phyloP scores from a whole-genome alignment of 163 green algal genomes.

The Prototheca wickerhamii region DNA sequence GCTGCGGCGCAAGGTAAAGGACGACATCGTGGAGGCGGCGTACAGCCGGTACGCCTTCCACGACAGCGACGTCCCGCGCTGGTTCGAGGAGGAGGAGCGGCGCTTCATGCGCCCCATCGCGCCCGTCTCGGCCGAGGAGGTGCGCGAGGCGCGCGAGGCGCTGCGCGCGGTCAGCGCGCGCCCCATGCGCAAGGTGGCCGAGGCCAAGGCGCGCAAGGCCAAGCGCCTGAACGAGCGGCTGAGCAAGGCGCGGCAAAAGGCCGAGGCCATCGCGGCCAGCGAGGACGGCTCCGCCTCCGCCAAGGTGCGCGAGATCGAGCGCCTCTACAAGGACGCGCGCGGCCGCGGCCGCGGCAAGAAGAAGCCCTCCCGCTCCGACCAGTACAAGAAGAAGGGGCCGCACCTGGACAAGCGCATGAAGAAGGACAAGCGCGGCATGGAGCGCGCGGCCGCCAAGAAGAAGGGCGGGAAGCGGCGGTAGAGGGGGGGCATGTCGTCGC shows the following conservation, averaged over 20 bases:
- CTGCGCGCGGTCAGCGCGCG: conserved; percentile 74
- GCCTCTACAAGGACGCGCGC: conserved; percentile 56
- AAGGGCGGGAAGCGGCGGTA: background rate
- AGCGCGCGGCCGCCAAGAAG: conserved; percentile 9
- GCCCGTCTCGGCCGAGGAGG: conserved; percentile 66
- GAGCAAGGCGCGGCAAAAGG: conserved; percentile 51
- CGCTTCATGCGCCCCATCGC: conserved; percentile 40
- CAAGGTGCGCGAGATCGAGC: conserved; percentile 82
- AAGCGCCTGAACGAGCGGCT: conserved; percentile 44
- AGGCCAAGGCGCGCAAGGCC: conserved; percentile 86
- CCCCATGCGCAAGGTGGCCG: conserved; percentile 93
- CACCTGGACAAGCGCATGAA: conserved; percentile 68
- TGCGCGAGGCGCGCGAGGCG: conserved; percentile 66
- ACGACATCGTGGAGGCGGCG: conserved; percentile 85
- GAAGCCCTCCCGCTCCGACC: conserved; percentile 12
- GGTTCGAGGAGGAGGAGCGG: conserved; percentile 87
- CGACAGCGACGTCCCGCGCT: conserved; percentile 75
- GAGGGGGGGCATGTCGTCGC: background rate
- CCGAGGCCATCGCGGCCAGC: conserved; percentile 62
- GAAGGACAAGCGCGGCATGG: conserved; percentile 58
- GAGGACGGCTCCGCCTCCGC: conserved; percentile 71
- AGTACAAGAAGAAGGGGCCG: conserved; percentile 47
- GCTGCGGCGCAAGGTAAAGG: conserved; percentile 62
- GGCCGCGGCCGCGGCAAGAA: conserved; percentile 28
- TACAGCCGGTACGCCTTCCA: conserved; percentile 86